phyloP scores from a whole-genome alignment of 306 rosid genomes.

The Gastrolobium villosum region DNA sequence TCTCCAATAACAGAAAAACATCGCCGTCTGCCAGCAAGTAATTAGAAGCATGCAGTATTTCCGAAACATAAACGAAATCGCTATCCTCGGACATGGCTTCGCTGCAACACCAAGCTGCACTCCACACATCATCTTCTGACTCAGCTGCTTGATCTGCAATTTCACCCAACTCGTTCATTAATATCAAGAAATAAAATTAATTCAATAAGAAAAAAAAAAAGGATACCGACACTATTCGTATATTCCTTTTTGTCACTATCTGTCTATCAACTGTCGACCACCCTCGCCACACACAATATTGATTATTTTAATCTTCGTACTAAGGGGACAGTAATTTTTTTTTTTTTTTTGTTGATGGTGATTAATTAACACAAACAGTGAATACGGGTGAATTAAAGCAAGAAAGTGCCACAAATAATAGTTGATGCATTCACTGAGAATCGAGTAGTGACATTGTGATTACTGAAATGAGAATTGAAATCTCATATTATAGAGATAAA shows the following conservation, averaged over 20 bases:
- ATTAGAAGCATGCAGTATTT: constrained; percentile 70
- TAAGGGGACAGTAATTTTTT: neutral
- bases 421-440: too few relatives aligned
- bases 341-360: neutral
- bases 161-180: neutral
- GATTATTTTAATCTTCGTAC: neutral
- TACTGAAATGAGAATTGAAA: too few relatives aligned
- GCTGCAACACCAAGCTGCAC: constrained; percentile 49
- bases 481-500: too few relatives aligned
- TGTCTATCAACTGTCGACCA: neutral
- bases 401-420: too few relatives aligned
- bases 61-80: constrained; percentile 74
- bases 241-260: neutral
- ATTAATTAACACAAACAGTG: too few relatives aligned
- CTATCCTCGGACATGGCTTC: constrained; percentile 64
- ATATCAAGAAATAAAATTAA: neutral
- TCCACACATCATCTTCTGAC: constrained; percentile 79
- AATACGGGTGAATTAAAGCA: neutral
- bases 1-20: constrained; percentile 70
- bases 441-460: too few relatives aligned
- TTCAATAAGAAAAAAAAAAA: neutral
- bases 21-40: constrained; percentile 70
- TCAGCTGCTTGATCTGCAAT: constrained; percentile 69
- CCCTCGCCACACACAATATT: neutral
- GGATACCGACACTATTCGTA: constrained; percentile 11